Conservation (phyloP, 2,329 filamentous ascomycete genomes). For the Claviceps quebecensis region DNA sequence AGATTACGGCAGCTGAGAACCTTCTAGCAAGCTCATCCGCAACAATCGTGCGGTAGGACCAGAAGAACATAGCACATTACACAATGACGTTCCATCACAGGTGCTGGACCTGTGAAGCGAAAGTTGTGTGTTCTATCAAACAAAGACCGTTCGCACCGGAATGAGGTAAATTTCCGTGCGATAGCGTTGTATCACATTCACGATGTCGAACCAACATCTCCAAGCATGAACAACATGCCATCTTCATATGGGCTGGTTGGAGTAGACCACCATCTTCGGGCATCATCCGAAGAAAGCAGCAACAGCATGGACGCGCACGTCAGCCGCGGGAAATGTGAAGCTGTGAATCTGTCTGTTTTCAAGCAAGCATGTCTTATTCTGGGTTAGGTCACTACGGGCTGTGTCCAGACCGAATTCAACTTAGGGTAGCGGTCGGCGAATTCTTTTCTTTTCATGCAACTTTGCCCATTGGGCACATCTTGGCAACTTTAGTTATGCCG, state of each 20-base stretch:
- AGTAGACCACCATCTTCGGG: background rate
- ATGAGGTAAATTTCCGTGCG: background rate
- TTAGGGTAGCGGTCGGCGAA: background rate
- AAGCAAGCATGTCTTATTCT: background rate
- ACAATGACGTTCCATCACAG: background rate
- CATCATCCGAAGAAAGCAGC: background rate
- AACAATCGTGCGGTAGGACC: constrained; percentile 27
- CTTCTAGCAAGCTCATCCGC: constrained; percentile 43
- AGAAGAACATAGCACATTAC: background rate
- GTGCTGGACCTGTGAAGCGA: background rate
- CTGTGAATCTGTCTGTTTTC: background rate
- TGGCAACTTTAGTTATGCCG: background rate
- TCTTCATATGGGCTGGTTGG: background rate
- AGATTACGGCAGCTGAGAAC: constrained; percentile 57
- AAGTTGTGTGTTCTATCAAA: background rate
- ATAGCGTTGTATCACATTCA: background rate
- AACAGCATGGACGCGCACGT: background rate
- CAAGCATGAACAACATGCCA: background rate
- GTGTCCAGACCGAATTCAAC: background rate
- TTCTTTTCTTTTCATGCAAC: background rate
- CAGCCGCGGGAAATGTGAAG: background rate
- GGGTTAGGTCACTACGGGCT: background rate
- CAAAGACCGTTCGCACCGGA: background rate
- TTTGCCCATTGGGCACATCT: constrained; percentile 3
- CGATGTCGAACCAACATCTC: background rate